A percentile compares a stretch with the other conserved stretches of the same genome.
These are phyloP conservation scores for Trichosporon sp. DNA, from an alignment of 1,284 basidiomycete species.

Conservation along the genomic window DNA sequence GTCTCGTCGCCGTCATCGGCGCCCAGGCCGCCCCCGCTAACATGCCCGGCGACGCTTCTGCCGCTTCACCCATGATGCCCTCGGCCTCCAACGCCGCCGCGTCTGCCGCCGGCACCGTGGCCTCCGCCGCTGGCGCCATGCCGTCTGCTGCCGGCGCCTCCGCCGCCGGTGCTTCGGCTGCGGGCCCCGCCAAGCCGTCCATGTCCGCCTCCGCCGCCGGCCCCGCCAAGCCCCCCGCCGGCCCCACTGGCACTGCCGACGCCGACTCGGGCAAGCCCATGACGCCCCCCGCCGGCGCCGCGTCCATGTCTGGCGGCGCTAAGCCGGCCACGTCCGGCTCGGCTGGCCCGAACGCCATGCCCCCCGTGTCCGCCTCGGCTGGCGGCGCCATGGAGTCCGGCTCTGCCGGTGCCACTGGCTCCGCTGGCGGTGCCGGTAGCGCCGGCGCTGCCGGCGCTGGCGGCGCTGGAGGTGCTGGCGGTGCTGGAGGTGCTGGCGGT, in stretches of 20 bases:
- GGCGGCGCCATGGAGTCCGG: neutral
- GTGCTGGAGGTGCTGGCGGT: neutral
- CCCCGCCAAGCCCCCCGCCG: too few species aligned
- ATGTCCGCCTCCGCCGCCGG: neutral
- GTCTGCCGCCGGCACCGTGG: neutral
- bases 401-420: neutral
- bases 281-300: too few species aligned
- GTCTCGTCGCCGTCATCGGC: neutral
- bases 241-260: neutral
- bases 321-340: too few species aligned
- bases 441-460: neutral
- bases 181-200: neutral
- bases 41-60: neutral
- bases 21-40: neutral
- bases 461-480: neutral
- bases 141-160: neutral
- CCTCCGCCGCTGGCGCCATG: neutral
- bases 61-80: neutral
- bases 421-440: neutral
- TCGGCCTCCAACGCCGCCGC: neutral
- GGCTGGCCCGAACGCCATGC: neutral
- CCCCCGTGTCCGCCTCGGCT: neutral
- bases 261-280: neutral
- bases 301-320: too few species aligned
- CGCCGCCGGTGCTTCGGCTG: neutral